These are phyloP conservation scores for Trichocomaceae sp. DNA, from an alignment of 2,329 filamentous ascomycete genomes.

Conservation along the genomic window DNA sequence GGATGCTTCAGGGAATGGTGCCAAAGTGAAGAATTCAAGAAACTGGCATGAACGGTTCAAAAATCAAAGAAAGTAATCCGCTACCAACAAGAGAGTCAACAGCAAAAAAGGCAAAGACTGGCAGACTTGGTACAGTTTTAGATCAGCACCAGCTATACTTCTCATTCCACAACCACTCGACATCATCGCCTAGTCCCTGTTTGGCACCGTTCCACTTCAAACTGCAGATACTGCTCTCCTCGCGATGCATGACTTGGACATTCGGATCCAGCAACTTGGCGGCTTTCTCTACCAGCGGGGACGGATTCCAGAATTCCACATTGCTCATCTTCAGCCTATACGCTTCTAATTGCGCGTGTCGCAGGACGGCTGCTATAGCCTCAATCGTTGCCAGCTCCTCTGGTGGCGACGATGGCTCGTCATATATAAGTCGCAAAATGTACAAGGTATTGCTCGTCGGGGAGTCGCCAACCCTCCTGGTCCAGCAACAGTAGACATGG, in stretches of 20 bases:
- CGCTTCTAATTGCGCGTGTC: slow-evolving; percentile 64
- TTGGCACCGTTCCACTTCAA: slow-evolving; percentile 42
- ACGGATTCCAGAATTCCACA: slow-evolving; percentile 81
- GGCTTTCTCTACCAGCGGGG: slow-evolving; percentile 44
- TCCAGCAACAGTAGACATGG: slow-evolving; percentile 37
- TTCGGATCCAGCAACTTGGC: slow-evolving; percentile 33
- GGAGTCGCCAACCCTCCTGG: slow-evolving; percentile 33
- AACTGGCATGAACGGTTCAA: slow-evolving; percentile 43
- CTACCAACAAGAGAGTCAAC: not conserved
- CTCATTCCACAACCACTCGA: slow-evolving; percentile 44
- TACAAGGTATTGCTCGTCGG: slow-evolving; percentile 35
- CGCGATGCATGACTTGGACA: slow-evolving; percentile 38
- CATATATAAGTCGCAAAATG: slow-evolving; percentile 38
- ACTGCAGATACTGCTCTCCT: slow-evolving; percentile 42
- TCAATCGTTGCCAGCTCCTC: slow-evolving; percentile 47
- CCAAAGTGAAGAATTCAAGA: slow-evolving; percentile 29
- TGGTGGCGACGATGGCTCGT: slow-evolving; percentile 30
- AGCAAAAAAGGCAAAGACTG: not conserved
- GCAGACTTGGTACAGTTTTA: not conserved
- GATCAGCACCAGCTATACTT: slow-evolving; percentile 46
- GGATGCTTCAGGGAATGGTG: slow-evolving; percentile 18
- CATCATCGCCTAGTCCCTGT: slow-evolving; percentile 30
- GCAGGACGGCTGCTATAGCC: slow-evolving; percentile 57
- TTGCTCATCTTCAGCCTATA: slow-evolving; percentile 61
- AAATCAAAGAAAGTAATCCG: slow-evolving; percentile 26